These are phyloP conservation scores for Somion occarium DNA, from an alignment of 1,284 basidiomycete species.

Conservation along the genomic window DNA sequence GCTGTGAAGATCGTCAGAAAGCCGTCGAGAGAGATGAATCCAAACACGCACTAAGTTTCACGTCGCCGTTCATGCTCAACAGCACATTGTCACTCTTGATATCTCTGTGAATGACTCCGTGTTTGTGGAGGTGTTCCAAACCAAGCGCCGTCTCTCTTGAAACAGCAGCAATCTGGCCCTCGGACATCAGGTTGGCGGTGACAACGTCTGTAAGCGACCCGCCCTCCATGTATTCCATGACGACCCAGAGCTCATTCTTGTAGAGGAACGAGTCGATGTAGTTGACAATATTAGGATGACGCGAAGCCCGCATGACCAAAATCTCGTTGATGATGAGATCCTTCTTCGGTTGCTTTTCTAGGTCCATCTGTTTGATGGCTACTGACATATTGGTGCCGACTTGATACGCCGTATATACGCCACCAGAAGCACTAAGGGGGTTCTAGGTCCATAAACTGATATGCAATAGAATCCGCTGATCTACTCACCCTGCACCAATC, in stretches of 20 bases:
- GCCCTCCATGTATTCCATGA: slow-evolving; percentile 99
- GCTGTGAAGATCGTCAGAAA: slow-evolving; percentile 44
- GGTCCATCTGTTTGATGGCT: slow-evolving; percentile 99
- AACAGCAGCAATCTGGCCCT: slow-evolving; percentile 93
- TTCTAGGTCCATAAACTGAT: background rate
- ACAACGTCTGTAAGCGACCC: slow-evolving; percentile 92
- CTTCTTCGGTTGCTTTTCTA: slow-evolving; percentile 99
- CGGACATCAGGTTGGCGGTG: slow-evolving; percentile 94
- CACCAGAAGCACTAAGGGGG: slow-evolving; percentile 79
- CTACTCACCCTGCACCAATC: slow-evolving; percentile 90
- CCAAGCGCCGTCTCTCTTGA: slow-evolving; percentile 89
- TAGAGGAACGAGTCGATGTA: slow-evolving; percentile 98
- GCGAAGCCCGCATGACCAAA: slow-evolving; percentile 94
- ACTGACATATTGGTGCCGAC: slow-evolving; percentile 91
- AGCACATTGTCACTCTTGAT: slow-evolving; percentile 99
- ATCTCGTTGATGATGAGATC: slow-evolving; percentile 99
- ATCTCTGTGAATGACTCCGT: slow-evolving; percentile 95
- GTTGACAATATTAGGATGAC: slow-evolving; percentile 98
- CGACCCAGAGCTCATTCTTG: slow-evolving; percentile 98
- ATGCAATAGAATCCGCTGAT: background rate
- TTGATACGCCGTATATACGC: slow-evolving; percentile 97
- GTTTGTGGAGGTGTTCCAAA: slow-evolving; percentile 87
- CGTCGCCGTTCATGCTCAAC: slow-evolving; percentile 88
- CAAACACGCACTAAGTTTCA: slow-evolving; percentile 87
- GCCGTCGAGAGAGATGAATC: background rate